Base-by-base conservation (phyloP, 75 land plant species). In the Picea sitchensis region DNA sequence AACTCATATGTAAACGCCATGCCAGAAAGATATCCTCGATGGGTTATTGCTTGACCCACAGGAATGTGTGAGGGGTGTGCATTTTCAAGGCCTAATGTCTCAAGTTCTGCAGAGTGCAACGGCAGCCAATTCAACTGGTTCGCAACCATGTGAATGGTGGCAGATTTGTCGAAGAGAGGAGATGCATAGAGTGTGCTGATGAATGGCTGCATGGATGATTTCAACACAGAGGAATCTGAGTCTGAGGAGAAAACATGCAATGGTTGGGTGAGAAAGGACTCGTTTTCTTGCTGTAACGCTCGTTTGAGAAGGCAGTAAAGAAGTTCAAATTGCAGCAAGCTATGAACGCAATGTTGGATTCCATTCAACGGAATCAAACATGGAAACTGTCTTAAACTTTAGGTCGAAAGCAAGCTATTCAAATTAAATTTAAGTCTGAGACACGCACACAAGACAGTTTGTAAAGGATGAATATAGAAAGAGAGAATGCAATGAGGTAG, bases 11-110 rank as follows among this genome's bases (percentile, higher is more conserved):
- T 58, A 83, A 82, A 14, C 20, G 72, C 34, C 92, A 90, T 76
- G 85, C 84, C 81, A 79, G 75, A 65, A 81, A 90, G 20, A 65
- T 87, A 26, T 85, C 92, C 5, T 62, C 68, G 30, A 73, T 90
- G 3, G 89, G 85, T 1, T 90, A 83, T 62, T 87, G 89, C 59
- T 86, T 65, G 20, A 73, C 34, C 13, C 92, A 90, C 76, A 58
- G 75, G 75, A 34, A 90, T 87, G 92, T 90, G 92, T 57, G 83
- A 87, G 65, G 63, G 32, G 0, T 87, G 89, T 71, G 74, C 74
- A 44, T 41, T 38, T 20, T 71, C 56, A 71, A 71, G 12, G 51
- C 56, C 47, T 9, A 21, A 44, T 44, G 15, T 65, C 20, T 34
- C 69, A 14, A 20, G 74, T 47, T 71, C 56, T n/a, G 74, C 74